These are phyloP conservation scores for Geoglossum glabrum DNA, from an alignment of 495 filamentous ascomycete genomes.

Conservation along the genomic window DNA sequence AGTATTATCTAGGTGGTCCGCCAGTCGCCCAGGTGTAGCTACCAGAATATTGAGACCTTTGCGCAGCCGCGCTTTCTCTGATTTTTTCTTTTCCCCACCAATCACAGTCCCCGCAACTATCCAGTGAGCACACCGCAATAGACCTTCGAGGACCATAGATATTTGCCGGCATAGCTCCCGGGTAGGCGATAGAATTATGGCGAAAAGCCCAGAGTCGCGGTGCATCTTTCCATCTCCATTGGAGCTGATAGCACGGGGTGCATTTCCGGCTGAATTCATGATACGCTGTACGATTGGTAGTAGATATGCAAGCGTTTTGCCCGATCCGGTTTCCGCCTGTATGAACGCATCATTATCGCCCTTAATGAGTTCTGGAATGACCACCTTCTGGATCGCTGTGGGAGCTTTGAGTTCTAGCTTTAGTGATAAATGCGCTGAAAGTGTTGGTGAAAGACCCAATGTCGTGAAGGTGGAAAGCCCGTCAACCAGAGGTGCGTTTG, in stretches of 20 bases:
- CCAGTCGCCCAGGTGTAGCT: constrained; percentile 76
- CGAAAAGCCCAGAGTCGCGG: constrained; percentile 75
- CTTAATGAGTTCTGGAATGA: constrained; percentile 56
- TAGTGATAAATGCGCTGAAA: constrained; percentile 64
- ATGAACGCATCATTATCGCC: constrained; percentile 85
- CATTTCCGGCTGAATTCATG: constrained; percentile 42
- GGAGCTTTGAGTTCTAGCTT: constrained; percentile 81
- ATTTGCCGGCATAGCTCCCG: constrained; percentile 91
- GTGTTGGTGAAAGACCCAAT: constrained; percentile 52
- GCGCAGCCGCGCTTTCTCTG: constrained; percentile 76
- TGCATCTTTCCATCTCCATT: constrained; percentile 31
- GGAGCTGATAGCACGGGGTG: constrained; percentile 20
- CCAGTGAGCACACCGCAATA: constrained; percentile 72
- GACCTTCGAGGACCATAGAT: constrained; percentile 54
- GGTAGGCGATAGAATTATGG: constrained; percentile 77
- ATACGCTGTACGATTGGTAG: constrained; percentile 80
- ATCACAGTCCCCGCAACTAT: constrained; percentile 82
- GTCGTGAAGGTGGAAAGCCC: constrained; percentile 67
- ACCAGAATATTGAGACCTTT: constrained; percentile 92
- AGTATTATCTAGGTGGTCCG: constrained; percentile 82
- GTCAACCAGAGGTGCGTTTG: constrained; percentile 81
- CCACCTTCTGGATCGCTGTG: constrained; percentile 82
- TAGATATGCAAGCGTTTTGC: constrained; percentile 88
- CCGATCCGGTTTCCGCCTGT: constrained; percentile 91
- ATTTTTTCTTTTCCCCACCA: constrained; percentile 93